Evolutionary conservation across 78 protist genomes (phyloP).

Genomic region (Pigoraptor vietnamica): DNA sequence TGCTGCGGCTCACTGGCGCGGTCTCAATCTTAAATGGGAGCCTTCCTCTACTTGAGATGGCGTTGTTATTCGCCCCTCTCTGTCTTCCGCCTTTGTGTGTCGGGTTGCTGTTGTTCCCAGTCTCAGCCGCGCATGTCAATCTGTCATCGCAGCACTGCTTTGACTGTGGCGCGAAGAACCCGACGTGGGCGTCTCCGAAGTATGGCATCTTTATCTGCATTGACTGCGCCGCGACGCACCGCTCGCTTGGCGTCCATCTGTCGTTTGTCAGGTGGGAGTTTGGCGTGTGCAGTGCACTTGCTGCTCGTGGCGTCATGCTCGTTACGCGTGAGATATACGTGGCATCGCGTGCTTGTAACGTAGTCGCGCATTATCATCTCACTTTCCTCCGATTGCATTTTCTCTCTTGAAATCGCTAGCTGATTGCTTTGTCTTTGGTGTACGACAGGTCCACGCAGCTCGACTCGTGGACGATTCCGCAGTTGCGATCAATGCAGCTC

Average conservation of each 20-base stretch:
- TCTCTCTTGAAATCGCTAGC: too few species aligned
- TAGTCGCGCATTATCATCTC: too few species aligned
- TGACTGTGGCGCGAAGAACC: constrained; percentile 6
- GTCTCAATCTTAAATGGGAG: too few species aligned
- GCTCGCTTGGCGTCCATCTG: constrained; percentile 69
- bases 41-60: too few species aligned
- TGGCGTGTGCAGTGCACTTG: too few species aligned
- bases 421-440: too few species aligned
- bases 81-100: background rate
- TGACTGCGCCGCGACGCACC: constrained; percentile 57
- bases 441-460: background rate
- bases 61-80: too few species aligned
- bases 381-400: too few species aligned
- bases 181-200: background rate
- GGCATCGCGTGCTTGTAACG: too few species aligned
- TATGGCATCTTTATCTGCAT: constrained; percentile 46
- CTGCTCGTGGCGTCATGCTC: background rate
- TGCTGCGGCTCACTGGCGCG: too few species aligned
- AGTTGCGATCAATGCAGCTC: background rate
- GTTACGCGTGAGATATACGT: background rate
- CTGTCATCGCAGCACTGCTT: background rate
- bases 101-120: background rate
- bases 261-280: constrained; percentile 28
- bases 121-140: background rate
- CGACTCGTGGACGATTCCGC: background rate